Evolutionary conservation across 225 moss, liverwort and hornwort genomes (phyloP).

Genomic region (Physcomitrellopsis africana): DNA sequence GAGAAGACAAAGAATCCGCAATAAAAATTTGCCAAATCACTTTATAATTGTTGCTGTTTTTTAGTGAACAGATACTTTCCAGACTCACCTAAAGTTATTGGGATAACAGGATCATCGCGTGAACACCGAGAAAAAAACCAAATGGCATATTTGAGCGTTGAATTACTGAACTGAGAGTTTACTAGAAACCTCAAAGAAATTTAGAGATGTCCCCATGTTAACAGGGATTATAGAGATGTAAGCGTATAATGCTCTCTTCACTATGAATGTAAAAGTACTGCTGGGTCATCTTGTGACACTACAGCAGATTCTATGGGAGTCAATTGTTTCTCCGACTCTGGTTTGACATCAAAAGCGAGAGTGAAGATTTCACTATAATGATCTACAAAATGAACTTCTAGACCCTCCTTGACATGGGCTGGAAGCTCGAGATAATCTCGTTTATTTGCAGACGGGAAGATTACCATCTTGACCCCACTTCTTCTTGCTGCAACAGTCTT

Average conservation of each 20-base stretch:
- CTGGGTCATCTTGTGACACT: constrained; percentile 20
- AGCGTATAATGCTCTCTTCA: background rate
- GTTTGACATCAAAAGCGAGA: constrained; percentile 65
- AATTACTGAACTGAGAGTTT: too few species aligned
- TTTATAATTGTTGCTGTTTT: too few species aligned
- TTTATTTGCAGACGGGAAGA: constrained; percentile 84
- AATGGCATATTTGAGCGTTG: too few species aligned
- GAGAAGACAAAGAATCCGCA: too few species aligned
- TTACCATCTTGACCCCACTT: constrained; percentile 92
- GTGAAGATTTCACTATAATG: constrained; percentile 83
- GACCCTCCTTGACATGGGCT: constrained; percentile 82
- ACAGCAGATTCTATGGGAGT: constrained; percentile 30
- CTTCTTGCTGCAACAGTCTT: constrained; percentile 95
- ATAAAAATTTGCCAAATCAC: too few species aligned
- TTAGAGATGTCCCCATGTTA: constrained; percentile 19
- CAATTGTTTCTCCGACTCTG: constrained; percentile 50
- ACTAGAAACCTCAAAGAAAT: constrained; percentile 11
- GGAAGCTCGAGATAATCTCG: constrained; percentile 94
- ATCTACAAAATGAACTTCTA: constrained; percentile 93
- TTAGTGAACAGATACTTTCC: too few species aligned
- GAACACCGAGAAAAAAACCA: too few species aligned
- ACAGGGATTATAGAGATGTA: constrained; percentile 19
- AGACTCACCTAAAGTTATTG: too few species aligned
- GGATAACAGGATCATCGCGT: too few species aligned
- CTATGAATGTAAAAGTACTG: constrained; percentile 38